Base-by-base conservation (phyloP, 23 red algal genomes). In the Cyanidioschyzon merolae region DNA sequence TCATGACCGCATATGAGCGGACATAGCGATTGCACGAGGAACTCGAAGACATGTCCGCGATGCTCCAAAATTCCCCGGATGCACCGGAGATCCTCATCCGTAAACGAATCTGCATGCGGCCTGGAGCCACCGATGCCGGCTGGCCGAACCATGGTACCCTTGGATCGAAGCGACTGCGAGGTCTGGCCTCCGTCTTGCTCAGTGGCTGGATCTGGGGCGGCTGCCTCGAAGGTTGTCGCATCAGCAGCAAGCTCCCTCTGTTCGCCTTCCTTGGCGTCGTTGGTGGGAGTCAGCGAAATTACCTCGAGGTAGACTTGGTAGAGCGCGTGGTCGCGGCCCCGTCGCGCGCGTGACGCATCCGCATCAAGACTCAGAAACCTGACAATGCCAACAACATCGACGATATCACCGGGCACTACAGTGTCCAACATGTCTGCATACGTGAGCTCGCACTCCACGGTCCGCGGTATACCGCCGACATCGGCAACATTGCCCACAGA, bases 1-100 rank as follows among this genome's bases (percentile, higher is more conserved):
- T 98, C 94, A 74, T 98, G 87, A 45, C 94, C 94, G 67, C 88
- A 98, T 27, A 98, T 98, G 16, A 83, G 79, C 67, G 94, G 94
- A 18, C 82, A 87, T 2, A 90, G 68, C 39, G 88, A 98, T 80
- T 91, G 85, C 38, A 92, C 94, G 12, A 98, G 83, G 41, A 76
- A 85, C 29, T 59, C 77, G 54, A 98, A 98, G 18, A 71, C 12
- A 7, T 87, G 80, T 34, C 87, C 85, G 16, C 58, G 74, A 32
- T 90, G 81, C 31, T 75, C 50, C 7, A 86, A 79, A n/a, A 89
- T 88, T 37, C 89, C 84, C 36, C 79, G 74, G 26, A 95, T 85
- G 0, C 76, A 36, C 39, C 51, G 40, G 29, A 76, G 88, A 24
- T 86, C 76, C 7, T 58, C 76, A 0, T 74, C 50, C 15, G 74